Evolutionary conservation across 2,329 filamentous ascomycete genomes (phyloP), one percentile per base, ranked within the genome.

Genomic region (Thyridium curvatum): DNA sequence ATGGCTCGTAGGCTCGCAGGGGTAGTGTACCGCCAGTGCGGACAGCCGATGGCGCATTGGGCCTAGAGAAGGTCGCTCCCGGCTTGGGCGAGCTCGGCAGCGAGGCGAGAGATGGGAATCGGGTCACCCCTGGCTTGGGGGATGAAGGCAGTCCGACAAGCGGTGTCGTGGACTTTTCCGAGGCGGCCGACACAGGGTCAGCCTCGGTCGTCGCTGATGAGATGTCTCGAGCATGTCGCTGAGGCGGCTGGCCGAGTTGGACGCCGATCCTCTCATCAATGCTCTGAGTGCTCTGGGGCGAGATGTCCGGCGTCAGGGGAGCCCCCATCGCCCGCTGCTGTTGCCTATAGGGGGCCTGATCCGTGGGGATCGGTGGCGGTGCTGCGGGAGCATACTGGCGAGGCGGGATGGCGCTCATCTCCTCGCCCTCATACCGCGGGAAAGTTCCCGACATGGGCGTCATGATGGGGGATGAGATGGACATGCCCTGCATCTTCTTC

Each of bases 401-500:
- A 15, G 74, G 77, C 12, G 74, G 65, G 38, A 82, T 75, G 35
- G 70, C 47, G 51, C 64, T 72, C 65, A 80, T 69, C 54, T 82
- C 77, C 47, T 75, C 71, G 17, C 61, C 63, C 36, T 74, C 68
- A 12, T 68, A 59, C n/a, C 67, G 65, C 2, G 75, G 72, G 47
- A 82, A 82, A 3, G 71, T 76, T 3, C 64, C 69, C 3, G 78
- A 77, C 61, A 73, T 72, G 12, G 79, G 78, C 8, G 78, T 82
- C 66, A 79, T 73, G 49, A 83, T 78, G 37, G 79, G 79, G 2
- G 78, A 79, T 12, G 79, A 82, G 49, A 83, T 83, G 52, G 56
- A 72, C 46, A 82, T 58, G 15, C 64, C 71, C 51, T 68, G 72
- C 38, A 64, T 57, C 44, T 70, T 58, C 58, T 68, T 75, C 59